Percentiles rank a stretch among this genome's conserved stretches.
Conservation (phyloP, 208 protist species). For the Eutreptiella sp. region DNA sequence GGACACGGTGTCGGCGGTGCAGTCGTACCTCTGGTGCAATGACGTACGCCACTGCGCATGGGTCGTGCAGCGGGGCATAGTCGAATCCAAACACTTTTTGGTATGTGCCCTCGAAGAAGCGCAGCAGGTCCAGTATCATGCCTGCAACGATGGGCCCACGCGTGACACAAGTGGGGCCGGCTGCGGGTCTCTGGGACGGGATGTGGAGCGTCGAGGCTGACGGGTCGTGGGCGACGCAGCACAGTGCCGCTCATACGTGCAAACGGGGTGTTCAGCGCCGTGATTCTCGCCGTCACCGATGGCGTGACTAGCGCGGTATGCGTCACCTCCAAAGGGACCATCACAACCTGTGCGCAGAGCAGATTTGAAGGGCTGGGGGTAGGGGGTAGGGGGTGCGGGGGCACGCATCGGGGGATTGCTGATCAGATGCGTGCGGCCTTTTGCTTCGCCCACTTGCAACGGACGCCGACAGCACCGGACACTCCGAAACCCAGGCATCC, state of each 20-base stretch:
- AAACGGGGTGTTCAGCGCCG: conserved; percentile 26
- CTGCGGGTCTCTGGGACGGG: neutral
- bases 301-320: conserved; percentile 54
- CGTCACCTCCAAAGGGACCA: conserved; percentile 73
- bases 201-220: neutral
- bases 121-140: conserved; percentile 46
- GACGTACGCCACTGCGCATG: conserved; percentile 63
- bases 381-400: too few relatives aligned
- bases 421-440: too few relatives aligned
- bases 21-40: conserved; percentile 51
- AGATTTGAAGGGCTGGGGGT: too few relatives aligned
- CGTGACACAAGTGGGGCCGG: neutral
- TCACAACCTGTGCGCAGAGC: conserved; percentile 51
- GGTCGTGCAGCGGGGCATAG: conserved; percentile 57
- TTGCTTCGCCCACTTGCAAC: too few relatives aligned
- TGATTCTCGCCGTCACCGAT: conserved; percentile 42
- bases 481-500: too few relatives aligned
- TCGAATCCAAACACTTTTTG: conserved; percentile 23
- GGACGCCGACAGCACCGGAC: too few relatives aligned
- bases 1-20: too few relatives aligned
- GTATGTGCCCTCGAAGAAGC: conserved; percentile 55
- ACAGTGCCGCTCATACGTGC: neutral
- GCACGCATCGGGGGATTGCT: too few relatives aligned
- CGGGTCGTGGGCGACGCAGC: neutral
- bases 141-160: conserved; percentile 33